phyloP scores from a whole-genome alignment of 176 grass and related monocot species.

The Secale cereale region DNA sequence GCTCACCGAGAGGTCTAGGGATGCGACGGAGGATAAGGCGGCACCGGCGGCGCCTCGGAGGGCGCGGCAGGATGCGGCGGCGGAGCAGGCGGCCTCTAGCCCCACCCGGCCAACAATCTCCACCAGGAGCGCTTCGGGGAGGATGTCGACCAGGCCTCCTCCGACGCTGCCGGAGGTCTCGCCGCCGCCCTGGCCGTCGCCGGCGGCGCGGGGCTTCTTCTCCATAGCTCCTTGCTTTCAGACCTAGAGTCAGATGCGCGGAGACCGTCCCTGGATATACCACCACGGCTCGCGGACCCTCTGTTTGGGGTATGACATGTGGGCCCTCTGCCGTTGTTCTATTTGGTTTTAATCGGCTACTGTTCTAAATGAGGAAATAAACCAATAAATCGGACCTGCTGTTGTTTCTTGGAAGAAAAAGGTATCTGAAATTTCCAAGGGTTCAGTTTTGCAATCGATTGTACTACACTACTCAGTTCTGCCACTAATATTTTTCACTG shows the following conservation, averaged over 20 bases:
- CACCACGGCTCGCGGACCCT: background rate
- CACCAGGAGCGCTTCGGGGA: conserved; percentile 67
- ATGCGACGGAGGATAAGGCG: conserved; percentile 18
- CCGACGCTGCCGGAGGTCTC: background rate
- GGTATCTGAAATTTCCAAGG: too few species aligned
- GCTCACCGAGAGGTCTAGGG: conserved; percentile 36
- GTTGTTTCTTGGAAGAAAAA: too few species aligned
- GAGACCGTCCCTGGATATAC: background rate
- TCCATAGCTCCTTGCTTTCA: conserved; percentile 32
- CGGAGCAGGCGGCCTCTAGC: conserved; percentile 71
- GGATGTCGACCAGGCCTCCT: conserved; percentile 38
- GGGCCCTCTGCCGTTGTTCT: background rate
- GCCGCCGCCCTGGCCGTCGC: background rate
- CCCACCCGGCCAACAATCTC: conserved; percentile 69
- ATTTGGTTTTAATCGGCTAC: background rate
- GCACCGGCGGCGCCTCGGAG: conserved; percentile 33
- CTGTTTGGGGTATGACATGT: background rate
- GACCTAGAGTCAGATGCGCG: conserved; percentile 9
- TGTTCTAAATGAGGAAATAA: too few species aligned
- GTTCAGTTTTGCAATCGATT: too few species aligned
- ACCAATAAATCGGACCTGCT: too few species aligned
- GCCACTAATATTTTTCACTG: too few species aligned
- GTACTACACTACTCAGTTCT: too few species aligned
- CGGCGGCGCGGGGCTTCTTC: conserved; percentile 44
- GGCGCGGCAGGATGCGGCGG: conserved; percentile 72